Evolutionary conservation across 305 asterid species (phyloP).

Genomic region (Solanum hybrid): DNA sequence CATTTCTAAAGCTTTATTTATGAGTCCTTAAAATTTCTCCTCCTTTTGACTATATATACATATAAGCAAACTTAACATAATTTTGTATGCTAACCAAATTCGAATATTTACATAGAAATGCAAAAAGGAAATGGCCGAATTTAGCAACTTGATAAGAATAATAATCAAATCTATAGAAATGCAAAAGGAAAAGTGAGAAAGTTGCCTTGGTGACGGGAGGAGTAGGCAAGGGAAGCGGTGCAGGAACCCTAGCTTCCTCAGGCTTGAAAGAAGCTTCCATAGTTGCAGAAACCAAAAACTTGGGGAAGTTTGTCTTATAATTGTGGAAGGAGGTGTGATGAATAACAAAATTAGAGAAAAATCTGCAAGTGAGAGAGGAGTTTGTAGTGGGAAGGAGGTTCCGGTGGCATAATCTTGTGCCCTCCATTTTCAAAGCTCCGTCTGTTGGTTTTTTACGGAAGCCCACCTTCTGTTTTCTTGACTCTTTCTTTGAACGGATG

Average conservation of each 20-base stretch:
- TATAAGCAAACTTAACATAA: not conserved
- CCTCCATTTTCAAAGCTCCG: not conserved
- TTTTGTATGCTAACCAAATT: not conserved
- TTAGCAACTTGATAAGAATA: not conserved
- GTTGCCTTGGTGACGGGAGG: conserved; percentile 56
- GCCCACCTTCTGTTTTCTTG: not conserved
- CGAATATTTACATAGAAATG: not conserved
- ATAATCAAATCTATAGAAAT: not conserved
- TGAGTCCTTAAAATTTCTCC: not conserved
- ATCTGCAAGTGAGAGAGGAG: conserved; percentile 11
- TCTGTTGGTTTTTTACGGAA: not conserved
- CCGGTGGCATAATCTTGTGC: not conserved
- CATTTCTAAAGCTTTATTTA: not conserved
- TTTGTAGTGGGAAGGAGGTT: not conserved
- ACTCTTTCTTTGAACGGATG: not conserved
- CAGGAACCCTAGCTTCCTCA: conserved; percentile 76
- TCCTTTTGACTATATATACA: not conserved
- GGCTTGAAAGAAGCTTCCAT: conserved; percentile 43
- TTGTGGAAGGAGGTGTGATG: not conserved
- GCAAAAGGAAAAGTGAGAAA: not conserved
- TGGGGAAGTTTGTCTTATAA: not conserved
- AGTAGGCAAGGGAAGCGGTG: conserved; percentile 42
- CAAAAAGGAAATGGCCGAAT: not conserved
- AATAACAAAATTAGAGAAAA: not conserved
- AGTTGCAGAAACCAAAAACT: conserved; percentile 18